phyloP scores from a whole-genome alignment of 305 asterid species.

The Fraxinus baroniana region DNA sequence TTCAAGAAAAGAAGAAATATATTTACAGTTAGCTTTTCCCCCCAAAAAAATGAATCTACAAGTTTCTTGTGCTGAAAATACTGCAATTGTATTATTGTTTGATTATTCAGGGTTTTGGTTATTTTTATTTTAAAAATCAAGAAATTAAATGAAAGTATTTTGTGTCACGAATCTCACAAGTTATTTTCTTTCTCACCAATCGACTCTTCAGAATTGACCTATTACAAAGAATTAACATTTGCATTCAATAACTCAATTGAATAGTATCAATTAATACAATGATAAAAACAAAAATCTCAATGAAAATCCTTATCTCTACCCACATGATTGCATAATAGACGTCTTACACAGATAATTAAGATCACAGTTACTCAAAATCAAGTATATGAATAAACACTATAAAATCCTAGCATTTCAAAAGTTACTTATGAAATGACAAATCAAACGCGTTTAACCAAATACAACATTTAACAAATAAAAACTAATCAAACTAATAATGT shows the following conservation, averaged over 20 bases:
- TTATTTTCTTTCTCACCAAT: neutral
- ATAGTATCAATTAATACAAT: neutral
- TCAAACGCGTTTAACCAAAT: neutral
- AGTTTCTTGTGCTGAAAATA: neutral
- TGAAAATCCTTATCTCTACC: neutral
- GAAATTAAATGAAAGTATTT: neutral
- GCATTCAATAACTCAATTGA: too few species aligned
- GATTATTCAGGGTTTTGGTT: neutral
- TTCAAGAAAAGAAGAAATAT: constrained; percentile 5
- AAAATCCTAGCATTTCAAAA: neutral
- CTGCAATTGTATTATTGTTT: neutral
- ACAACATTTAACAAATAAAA: neutral
- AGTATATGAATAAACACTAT: too few species aligned
- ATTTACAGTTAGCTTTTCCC: constrained; percentile 12
- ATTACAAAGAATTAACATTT: too few species aligned
- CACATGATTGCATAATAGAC: neutral
- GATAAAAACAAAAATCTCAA: neutral
- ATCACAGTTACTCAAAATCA: neutral
- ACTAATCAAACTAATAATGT: neutral
- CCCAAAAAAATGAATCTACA: neutral
- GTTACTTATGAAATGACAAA: neutral
- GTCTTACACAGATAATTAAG: neutral
- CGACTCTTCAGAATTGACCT: too few species aligned
- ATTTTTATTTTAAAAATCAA: neutral
- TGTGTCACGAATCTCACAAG: neutral